Base-by-base conservation (phyloP, 495 filamentous ascomycete species). In the Arthonia radiata region DNA sequence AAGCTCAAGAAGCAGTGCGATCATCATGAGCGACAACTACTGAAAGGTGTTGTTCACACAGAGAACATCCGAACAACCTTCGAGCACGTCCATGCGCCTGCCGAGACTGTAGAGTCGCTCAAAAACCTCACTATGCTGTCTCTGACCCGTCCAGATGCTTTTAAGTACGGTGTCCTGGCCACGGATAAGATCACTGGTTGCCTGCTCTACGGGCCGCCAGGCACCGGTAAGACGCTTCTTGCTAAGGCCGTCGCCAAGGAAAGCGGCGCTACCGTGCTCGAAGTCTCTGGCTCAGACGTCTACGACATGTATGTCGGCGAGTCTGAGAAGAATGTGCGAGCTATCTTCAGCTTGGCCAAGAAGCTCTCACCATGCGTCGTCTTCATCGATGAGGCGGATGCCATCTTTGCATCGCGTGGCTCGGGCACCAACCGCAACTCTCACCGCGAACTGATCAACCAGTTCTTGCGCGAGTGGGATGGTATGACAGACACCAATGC, bases 381-480 rank as follows among this genome's bases (percentile, higher is more conserved):
- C 13, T 97, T 97, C 52, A 79, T 97, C 37, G 86, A 97, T 46
- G 86, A 97, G 47, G 89, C 80, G 5, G 86, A 97, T 44, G 74
- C 82, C 4, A 68, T 97, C 23, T 74, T 97, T 32, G 70, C 73
- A 10, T 64, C 71, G 2, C 66, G 86, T 14, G 60, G 68, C 23
- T 54, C 54, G 11, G 53, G 55, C 28, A 54, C 55, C 14, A 62
- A 66, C 31, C 42, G 59, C 1, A 63, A 60, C 8, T 66, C 55
- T 5, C 76, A 86, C 41, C 66, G 86, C 24, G 86, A 94, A 49
- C 69, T 86, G 24, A 89, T 97, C 50, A 97, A 93, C 35, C 83
- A 94, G 44, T 97, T 94, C 44, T 52, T 97, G 18, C 66, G 78
- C n/a, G 86, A 94, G 46, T 97, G 86, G 86, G 86, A 93, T 37